Base-by-base conservation (phyloP, 2,329 filamentous ascomycete genomes). In the Fusarium siculi region DNA sequence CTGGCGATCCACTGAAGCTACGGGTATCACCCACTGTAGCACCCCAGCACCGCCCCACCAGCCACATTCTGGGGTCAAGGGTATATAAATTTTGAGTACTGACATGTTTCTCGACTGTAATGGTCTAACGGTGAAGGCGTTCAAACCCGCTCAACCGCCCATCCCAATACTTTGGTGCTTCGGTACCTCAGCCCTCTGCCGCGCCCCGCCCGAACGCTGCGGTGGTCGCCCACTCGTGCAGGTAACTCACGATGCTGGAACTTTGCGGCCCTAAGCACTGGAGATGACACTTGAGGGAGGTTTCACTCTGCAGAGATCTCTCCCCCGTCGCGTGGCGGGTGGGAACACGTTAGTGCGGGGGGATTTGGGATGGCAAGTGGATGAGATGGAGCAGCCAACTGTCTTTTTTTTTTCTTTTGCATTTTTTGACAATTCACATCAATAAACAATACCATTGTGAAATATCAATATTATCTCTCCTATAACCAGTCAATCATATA, bases 271-370 rank as follows among this genome's bases (percentile, higher is more conserved):
- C 83, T 92, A 88, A 91, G 90, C 88, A 89, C 88, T 91, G 90
- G 88, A 89, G 88, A 89, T 85, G 79, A 92, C 80, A 78, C 90
- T 91, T 90, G 86, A 92, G 90, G 87, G 90, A 91, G 90, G 90
- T 65, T 83, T 92, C 88, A 92, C 90, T 91, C 89, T 90, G 90
- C 90, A 92, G 88, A 91, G 90, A 82, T 81, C 85, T 90, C 87
- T 89, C 88, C 89, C 89, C 90, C 90, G 88, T 91, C 87, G 87
- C 86, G 86, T 92, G 90, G 90, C 90, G 89, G 84, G 85, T 83
- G 89, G 90, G 90, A 92, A 87, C 82, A 91, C 90, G 89, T 87
- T 86, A 85, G 86, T 84, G 85, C 70, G 70, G 69, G 80, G 85
- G 87, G 88, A 88, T 83, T 87, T 91, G 89, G 86, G 85, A 83